Percentiles rank a stretch among this genome's conserved stretches.
phyloP scores from a whole-genome alignment of 2,329 filamentous ascomycete genomes.

The Alternaria dauci region DNA sequence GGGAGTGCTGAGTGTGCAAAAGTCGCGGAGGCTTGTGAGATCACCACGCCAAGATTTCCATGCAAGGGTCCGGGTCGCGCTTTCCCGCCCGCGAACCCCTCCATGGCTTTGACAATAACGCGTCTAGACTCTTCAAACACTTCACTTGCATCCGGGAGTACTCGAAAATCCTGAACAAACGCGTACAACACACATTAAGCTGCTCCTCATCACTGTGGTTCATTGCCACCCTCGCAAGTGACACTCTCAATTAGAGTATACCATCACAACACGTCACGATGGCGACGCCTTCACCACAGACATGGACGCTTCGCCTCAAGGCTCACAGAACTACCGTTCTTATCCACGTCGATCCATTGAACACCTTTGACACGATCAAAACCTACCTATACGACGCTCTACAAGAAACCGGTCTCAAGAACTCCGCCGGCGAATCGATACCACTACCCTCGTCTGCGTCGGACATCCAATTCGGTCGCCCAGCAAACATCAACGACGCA shows the following conservation, averaged over 20 bases:
- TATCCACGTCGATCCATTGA: conserved; percentile 56
- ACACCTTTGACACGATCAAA: conserved; percentile 53
- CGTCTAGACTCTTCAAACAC: not conserved
- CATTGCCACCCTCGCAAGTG: not conserved
- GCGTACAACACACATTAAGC: not conserved
- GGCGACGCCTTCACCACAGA: conserved; percentile 36
- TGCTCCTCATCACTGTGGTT: no score
- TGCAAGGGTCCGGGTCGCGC: conserved; percentile 15
- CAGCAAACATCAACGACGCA: conserved; percentile 53
- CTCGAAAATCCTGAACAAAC: not conserved
- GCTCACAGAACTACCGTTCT: conserved; percentile 56
- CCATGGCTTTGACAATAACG: conserved; percentile 6
- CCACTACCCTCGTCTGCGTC: conserved; percentile 51
- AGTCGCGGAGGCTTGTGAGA: conserved; percentile 8
- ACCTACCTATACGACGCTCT: conserved; percentile 54
- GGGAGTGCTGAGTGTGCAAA: not conserved
- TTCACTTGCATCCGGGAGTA: not conserved
- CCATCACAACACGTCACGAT: conserved; percentile 13
- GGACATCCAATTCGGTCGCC: conserved; percentile 54
- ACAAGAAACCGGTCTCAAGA: conserved; percentile 47
- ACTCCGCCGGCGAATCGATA: conserved; percentile 42
- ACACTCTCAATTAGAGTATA: not conserved
- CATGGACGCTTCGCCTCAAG: conserved; percentile 59
- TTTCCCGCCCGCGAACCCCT: conserved; percentile 18
- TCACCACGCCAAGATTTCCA: conserved; percentile 31